phyloP scores from a whole-genome alignment of 2,329 filamentous ascomycete species.

The Dendrostoma leiphaemia region DNA sequence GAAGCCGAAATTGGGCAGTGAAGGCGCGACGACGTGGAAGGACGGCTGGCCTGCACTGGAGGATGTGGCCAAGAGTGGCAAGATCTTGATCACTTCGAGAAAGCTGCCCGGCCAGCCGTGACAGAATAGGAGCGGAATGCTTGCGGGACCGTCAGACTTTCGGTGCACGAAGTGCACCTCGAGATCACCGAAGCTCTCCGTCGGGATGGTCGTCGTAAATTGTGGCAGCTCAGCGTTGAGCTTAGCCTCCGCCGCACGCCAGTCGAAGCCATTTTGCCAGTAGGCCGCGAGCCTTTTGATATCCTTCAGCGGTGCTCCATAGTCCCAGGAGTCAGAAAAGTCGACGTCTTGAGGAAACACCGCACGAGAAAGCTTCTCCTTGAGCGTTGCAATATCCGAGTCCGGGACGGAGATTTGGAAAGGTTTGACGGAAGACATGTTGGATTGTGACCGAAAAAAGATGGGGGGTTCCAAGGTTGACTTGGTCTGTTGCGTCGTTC shows the following conservation, averaged over 20 bases:
- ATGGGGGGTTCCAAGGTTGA: too few relatives aligned
- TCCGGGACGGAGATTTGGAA: conserved; percentile 35
- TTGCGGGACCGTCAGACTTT: conserved; percentile 26
- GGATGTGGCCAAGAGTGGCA: conserved; percentile 31
- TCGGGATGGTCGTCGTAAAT: conserved; percentile 49
- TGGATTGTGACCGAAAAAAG: neutral
- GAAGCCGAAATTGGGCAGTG: conserved; percentile 43
- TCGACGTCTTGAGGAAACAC: conserved; percentile 54
- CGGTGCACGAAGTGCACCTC: conserved; percentile 65
- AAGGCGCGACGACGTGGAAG: conserved; percentile 47
- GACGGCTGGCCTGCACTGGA: conserved; percentile 27
- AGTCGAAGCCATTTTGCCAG: conserved; percentile 60
- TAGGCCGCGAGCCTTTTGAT: conserved; percentile 56
- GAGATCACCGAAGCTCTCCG: conserved; percentile 58
- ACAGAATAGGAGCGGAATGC: conserved; percentile 39
- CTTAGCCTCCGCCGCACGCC: conserved; percentile 56
- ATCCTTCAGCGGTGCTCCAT: conserved; percentile 59
- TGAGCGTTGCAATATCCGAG: conserved; percentile 24
- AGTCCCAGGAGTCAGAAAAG: conserved; percentile 42
- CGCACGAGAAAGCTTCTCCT: conserved; percentile 12
- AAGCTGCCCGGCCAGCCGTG: conserved; percentile 45
- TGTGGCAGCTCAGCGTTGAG: conserved; percentile 59
- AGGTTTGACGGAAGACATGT: conserved; percentile 27
- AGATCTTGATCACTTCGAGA: conserved; percentile 34
- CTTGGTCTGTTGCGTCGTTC: too few relatives aligned